Evolutionary conservation across 2,329 filamentous ascomycete species (phyloP), one percentile per base, ranked within the genome.

Genomic region (Ilyonectria sp.): DNA sequence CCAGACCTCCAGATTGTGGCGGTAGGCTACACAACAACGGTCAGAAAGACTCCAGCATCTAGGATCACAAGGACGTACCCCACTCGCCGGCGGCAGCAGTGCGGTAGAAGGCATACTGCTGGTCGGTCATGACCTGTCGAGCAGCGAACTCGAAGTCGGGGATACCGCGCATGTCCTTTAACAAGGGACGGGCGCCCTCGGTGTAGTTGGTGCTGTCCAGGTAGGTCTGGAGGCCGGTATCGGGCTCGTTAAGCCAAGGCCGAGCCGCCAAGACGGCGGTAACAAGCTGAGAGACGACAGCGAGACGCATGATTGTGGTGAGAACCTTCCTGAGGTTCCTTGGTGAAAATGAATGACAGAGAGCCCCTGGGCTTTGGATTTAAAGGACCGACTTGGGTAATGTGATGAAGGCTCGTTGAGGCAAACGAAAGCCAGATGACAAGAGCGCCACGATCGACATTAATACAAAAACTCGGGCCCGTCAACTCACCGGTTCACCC

Each of bases 81-180:
- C 82, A 87, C 72, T 87, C 85, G 53, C 84, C 84, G 4, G 82
- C 85, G 8, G 84, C 83, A 17, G 82, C 85, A 63, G 82, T 84
- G 31, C 85, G 82, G 76, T 86, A 86, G 77, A 85, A 87, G 15
- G 84, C 82, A 67, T 85, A 87, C 31, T 82, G 72, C 23, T 80
- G 78, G 33, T 73, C 73, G 59, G 80, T 80, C 69, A 86, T 77
- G 68, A 81, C 77, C 62, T 83, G 81, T 13, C 82, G 79, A 19
- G 84, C 85, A 4, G 82, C 83, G 76, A 79, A 86, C 58, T 87
- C 84, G 63, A 87, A 87, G 75, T 87, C 85, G 8, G 83, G 83
- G 13, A 86, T 77, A 13, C 80, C 82, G 0, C 82, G 78, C 19
- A 87, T 82, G 23, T 79, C 78, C 55, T 80, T 77, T 10, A 86